These are phyloP conservation scores for Penicillium sp. DNA, from an alignment of 2,329 filamentous ascomycete species.

Conservation along the genomic window DNA sequence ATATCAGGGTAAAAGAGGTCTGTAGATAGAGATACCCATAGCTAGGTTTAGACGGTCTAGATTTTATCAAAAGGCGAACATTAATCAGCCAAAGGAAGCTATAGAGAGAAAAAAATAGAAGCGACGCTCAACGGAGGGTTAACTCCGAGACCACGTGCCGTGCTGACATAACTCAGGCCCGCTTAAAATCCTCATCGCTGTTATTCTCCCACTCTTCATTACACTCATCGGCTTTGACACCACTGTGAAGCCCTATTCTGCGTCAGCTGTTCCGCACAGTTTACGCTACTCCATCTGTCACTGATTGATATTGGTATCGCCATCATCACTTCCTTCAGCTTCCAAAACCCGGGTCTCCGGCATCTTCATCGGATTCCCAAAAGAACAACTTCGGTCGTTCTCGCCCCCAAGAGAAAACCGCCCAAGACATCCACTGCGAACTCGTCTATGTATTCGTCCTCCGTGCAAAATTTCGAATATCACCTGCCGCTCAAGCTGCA, in stretches of 20 bases:
- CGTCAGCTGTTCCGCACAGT: slow-evolving; percentile 22
- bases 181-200: slow-evolving; percentile 22
- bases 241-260: slow-evolving; percentile 18
- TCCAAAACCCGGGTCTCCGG: slow-evolving; percentile 17
- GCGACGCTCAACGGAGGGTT: background rate
- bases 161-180: slow-evolving; percentile 26
- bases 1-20: background rate
- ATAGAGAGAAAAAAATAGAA: too few species aligned
- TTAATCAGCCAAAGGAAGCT: background rate
- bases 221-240: slow-evolving; percentile 17
- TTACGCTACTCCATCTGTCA: slow-evolving; percentile 7
- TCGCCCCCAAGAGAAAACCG: slow-evolving; percentile 39
- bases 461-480: slow-evolving; percentile 91
- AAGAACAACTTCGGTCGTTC: slow-evolving; percentile 35
- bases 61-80: background rate
- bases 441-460: slow-evolving; percentile 99
- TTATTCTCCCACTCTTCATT: slow-evolving; percentile 21
- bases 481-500: slow-evolving; percentile 92
- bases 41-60: background rate
- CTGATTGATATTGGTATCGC: slow-evolving; percentile 17
- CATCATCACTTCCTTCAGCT: slow-evolving; percentile 20
- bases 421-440: slow-evolving; percentile 34
- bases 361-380: slow-evolving; percentile 24
- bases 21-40: background rate
- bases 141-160: slow-evolving; percentile 22